Percentiles rank a stretch among this genome's conserved stretches.
phyloP scores from a whole-genome alignment of 1,284 basidiomycete species.

The Pyrrhoderma lamaoense region DNA sequence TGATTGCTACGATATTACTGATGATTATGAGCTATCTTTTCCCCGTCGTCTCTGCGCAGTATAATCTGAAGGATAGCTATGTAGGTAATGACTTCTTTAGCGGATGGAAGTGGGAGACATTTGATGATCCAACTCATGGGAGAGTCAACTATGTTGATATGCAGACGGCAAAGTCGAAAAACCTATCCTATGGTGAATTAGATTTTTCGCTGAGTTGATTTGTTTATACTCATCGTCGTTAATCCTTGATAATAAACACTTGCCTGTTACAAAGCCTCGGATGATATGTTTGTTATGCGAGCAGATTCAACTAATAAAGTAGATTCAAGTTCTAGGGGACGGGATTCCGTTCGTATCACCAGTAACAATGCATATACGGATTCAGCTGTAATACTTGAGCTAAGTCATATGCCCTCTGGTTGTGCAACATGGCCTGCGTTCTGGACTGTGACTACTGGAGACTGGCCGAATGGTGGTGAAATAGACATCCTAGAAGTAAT shows the following conservation, averaged over 20 bases:
- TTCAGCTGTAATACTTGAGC: constrained; percentile 45
- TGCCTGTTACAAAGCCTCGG: constrained; percentile 36
- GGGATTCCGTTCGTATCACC: constrained; percentile 43
- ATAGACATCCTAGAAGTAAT: constrained; percentile 44
- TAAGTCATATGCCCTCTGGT: constrained; percentile 47
- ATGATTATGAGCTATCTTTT: background rate
- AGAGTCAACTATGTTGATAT: constrained; percentile 45
- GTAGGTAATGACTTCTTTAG: constrained; percentile 38
- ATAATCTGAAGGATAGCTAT: constrained; percentile 26
- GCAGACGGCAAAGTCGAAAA: constrained; percentile 30
- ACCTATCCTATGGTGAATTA: constrained; percentile 36
- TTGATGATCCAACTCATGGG: constrained; percentile 50
- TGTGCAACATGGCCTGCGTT: constrained; percentile 60
- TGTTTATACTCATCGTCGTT: background rate
- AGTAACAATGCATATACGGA: constrained; percentile 38
- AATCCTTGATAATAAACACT: constrained; percentile 28
- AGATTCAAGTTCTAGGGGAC: constrained; percentile 34
- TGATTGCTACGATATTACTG: background rate
- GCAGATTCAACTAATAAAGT: constrained; percentile 33
- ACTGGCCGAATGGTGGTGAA: constrained; percentile 49
- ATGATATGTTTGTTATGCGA: constrained; percentile 43
- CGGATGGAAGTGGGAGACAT: constrained; percentile 39
- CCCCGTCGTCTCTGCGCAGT: constrained; percentile 1
- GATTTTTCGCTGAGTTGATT: background rate
- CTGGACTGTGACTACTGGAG: constrained; percentile 48